phyloP scores from a whole-genome alignment of 2,329 filamentous ascomycete genomes.

The Stachybotrys chlorohalonatus region DNA sequence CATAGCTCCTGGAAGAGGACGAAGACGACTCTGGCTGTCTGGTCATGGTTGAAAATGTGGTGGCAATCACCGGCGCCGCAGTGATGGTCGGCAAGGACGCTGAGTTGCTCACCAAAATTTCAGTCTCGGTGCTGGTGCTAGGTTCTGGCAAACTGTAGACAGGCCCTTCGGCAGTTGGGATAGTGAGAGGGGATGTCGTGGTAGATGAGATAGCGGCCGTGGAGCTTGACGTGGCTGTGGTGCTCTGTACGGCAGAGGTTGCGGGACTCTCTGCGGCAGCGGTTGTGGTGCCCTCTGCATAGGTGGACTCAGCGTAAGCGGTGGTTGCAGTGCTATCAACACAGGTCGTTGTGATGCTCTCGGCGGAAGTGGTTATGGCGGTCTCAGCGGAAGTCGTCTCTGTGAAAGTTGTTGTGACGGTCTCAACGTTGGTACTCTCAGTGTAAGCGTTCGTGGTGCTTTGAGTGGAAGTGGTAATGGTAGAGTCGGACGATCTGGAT shows the following conservation, averaged over 20 bases:
- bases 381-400: too few species aligned
- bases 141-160: background rate
- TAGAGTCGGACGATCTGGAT: too few species aligned
- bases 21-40: conserved; percentile 7
- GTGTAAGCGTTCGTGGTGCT: too few species aligned
- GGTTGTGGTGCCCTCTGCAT: background rate
- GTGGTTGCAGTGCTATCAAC: background rate
- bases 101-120: background rate
- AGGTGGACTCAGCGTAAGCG: too few species aligned
- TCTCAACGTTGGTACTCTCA: too few species aligned
- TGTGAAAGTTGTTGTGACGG: too few species aligned
- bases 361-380: too few species aligned
- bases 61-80: conserved; percentile 2
- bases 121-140: background rate
- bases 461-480: too few species aligned
- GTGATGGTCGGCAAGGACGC: conserved; percentile 1
- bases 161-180: background rate
- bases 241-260: background rate
- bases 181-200: background rate
- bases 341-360: background rate
- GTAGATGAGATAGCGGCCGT: background rate
- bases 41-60: conserved; percentile 7
- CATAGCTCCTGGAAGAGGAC: conserved; percentile 19
- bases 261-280: conserved; percentile 1
- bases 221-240: conserved; percentile 1